These are phyloP conservation scores for Eutypa lata DNA, from an alignment of 2,329 filamentous ascomycete species.

Conservation along the genomic window DNA sequence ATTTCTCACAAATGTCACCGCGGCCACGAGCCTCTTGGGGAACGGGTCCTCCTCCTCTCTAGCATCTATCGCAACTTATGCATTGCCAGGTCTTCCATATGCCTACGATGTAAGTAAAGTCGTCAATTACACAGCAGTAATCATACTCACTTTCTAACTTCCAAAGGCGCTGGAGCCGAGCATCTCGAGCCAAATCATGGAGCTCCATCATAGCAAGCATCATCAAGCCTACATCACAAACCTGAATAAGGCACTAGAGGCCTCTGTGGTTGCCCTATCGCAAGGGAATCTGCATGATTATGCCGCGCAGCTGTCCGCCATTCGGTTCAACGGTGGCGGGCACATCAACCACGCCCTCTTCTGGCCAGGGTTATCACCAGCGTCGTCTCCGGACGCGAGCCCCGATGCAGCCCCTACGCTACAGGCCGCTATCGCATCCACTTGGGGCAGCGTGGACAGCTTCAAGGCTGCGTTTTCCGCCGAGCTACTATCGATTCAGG, in stretches of 20 bases:
- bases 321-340: conserved; percentile 88
- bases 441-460: conserved; percentile 65
- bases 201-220: conserved; percentile 76
- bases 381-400: conserved; percentile 54
- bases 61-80: conserved; percentile 38
- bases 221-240: conserved; percentile 77
- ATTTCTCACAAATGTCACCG: not conserved
- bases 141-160: not conserved
- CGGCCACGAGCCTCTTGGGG: not conserved
- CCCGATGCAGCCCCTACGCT: conserved; percentile 56
- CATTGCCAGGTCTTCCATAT: conserved; percentile 66
- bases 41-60: not conserved
- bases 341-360: conserved; percentile 93
- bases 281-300: conserved; percentile 58
- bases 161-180: conserved; percentile 65
- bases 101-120: conserved; percentile 60
- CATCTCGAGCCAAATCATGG: conserved; percentile 78
- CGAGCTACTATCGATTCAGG: conserved; percentile 70
- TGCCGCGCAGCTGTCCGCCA: conserved; percentile 60
- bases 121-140: too few species aligned
- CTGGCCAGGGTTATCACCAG: conserved; percentile 79
- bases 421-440: conserved; percentile 55
- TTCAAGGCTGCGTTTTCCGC: conserved; percentile 67
- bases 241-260: conserved; percentile 64
- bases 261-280: conserved; percentile 55